Evolutionary conservation across 805 yeast genomes (phyloP).

Genomic region (Diddensiella transvaalensis): DNA sequence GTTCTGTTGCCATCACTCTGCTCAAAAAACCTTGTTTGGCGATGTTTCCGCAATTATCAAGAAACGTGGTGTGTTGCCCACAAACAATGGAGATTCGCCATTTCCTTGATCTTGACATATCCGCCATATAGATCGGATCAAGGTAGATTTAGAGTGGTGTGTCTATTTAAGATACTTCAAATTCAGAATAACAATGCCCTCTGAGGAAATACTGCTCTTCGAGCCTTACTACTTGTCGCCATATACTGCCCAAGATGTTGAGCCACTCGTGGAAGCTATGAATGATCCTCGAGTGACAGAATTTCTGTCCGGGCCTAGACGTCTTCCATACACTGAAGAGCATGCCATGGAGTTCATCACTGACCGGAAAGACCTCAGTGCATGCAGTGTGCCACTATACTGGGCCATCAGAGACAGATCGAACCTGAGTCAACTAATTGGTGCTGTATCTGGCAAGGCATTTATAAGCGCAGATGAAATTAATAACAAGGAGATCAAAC

Average conservation of each 20-base stretch:
- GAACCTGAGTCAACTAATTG: constrained; percentile 9
- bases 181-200: background rate
- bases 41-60: no score
- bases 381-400: background rate
- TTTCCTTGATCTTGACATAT: no score
- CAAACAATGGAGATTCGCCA: no score
- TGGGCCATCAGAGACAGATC: constrained; percentile 19
- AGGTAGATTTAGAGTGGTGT: no score
- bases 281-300: constrained; percentile 14
- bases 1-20: background rate
- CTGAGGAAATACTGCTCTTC: constrained; percentile 4
- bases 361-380: background rate
- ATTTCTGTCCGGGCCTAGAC: constrained; percentile 16
- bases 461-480: background rate
- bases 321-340: constrained; percentile 11
- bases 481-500: background rate
- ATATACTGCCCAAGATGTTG: constrained; percentile 3
- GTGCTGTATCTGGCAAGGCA: constrained; percentile 8
- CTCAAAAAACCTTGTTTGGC: no score
- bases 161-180: no score
- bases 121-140: no score
- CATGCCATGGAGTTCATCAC: constrained; percentile 15
- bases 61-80: no score
- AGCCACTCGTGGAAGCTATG: constrained; percentile 10
- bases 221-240: constrained; percentile 15